Evolutionary conservation across 495 filamentous ascomycete species (phyloP).

Genomic region (Chaetomium fimeti): DNA sequence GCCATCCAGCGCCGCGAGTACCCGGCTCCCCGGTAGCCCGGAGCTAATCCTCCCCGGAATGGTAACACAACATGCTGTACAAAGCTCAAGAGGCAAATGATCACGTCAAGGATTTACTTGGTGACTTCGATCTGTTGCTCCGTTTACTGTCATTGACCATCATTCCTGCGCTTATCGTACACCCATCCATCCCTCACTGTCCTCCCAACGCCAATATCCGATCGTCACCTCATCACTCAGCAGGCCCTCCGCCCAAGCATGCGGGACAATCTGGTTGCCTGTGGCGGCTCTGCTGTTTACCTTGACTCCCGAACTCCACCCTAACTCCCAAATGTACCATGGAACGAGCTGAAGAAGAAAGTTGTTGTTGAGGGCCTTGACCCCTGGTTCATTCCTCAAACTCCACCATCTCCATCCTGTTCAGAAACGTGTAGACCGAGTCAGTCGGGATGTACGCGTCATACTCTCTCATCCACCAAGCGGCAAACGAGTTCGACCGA

Average conservation of each 20-base stretch:
- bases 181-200: background rate
- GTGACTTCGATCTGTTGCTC: no score
- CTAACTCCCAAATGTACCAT: background rate
- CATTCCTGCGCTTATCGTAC: background rate
- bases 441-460: constrained; percentile 23
- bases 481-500: constrained; percentile 20
- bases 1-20: no score
- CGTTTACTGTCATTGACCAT: background rate
- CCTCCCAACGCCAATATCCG: background rate
- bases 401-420: constrained; percentile 25
- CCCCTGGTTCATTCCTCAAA: background rate
- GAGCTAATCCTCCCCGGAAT: no score
- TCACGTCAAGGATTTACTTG: no score
- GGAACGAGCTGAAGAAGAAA: background rate
- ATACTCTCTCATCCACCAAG: constrained; percentile 28
- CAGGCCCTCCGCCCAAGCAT: background rate
- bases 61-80: no score
- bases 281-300: background rate
- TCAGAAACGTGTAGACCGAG: constrained; percentile 17
- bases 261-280: background rate
- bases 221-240: background rate
- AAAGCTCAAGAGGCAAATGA: no score
- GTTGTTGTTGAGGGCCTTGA: background rate
- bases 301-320: background rate
- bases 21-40: no score